Base-by-base conservation (phyloP, 2,329 filamentous ascomycete genomes). In the Grosmannia serpens region DNA sequence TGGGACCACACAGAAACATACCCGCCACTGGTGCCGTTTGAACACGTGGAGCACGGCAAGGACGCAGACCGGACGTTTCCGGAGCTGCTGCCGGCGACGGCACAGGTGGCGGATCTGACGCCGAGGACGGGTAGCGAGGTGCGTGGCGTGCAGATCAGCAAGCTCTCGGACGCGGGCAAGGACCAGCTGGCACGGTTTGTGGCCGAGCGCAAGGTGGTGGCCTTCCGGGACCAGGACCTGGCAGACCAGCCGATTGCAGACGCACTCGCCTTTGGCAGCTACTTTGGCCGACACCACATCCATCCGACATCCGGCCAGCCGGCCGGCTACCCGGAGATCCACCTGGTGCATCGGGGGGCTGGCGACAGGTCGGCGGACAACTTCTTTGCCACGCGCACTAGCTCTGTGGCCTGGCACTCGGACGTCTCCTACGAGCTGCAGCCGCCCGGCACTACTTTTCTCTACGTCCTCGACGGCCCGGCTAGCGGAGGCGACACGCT, bases 341-440 rank as follows among this genome's bases (percentile, higher is more conserved):
- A 89, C 67, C 76, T 89, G 3, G 86, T 89, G 11, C 85, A 89
- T 70, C 80, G 86, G 81, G 86, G 59, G 75, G 85, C 60, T 77
- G 83, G 82, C 29, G 85, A 89, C 66, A 82, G 77, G 6, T 80
- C 77, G 3, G 79, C 77, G 17, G 71, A 78, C 13, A 72, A 79
- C 47, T 87, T 85, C 70, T 84, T 89, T 58, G 75, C 67, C 59
- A 81, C 82, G 53, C 81, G 87, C 26, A 91, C 88, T 4, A 92
- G 86, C 71, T 88, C 86, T 1, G 84, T 95, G 1, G 89, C 89
- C 9, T 96, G 90, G 90, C 91, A 96, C 73, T 88, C 85, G 0
- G 91, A 96, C 64, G 86, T 95, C 1, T 88, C 87, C 0, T 96
- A 95, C 68, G 91, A 96, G 74, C 75, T 82, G 64, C 91, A 96